phyloP scores from a whole-genome alignment of 768 basidiomycete genomes.

The Boletus pseudopeckii region DNA sequence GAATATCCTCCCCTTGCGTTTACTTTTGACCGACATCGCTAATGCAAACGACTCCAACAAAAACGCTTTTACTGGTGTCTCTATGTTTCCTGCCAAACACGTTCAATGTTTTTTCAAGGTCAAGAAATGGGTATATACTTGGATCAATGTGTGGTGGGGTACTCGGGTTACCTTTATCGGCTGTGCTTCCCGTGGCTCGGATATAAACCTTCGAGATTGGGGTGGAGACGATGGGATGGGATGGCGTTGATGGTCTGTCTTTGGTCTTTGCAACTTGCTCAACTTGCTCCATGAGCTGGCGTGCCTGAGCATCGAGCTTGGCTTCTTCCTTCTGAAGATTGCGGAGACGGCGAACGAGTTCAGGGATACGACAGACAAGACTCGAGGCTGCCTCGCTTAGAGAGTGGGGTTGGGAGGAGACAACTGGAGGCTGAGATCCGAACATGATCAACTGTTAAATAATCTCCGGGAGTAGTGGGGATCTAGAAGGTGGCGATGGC shows the following conservation, averaged over 20 bases:
- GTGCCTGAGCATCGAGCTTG: conserved; percentile 15
- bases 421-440: neutral
- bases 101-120: neutral
- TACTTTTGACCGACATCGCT: conserved; percentile 23
- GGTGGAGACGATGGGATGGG: neutral
- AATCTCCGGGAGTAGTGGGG: neutral
- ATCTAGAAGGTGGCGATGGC: neutral
- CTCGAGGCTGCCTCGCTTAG: conserved; percentile 13
- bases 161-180: neutral
- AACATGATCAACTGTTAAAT: conserved; percentile 7
- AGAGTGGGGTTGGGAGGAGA: neutral
- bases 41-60: conserved; percentile 18
- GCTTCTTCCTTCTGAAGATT: conserved; percentile 23
- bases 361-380: conserved; percentile 14
- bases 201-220: neutral
- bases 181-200: neutral
- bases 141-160: conserved; percentile 6
- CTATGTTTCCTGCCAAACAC: conserved; percentile 8
- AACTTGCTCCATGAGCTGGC: conserved; percentile 7
- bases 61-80: conserved; percentile 22
- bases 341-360: conserved; percentile 19
- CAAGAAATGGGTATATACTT: conserved; percentile 5
- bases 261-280: neutral
- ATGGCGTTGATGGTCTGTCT: neutral
- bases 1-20: conserved; percentile 24